phyloP scores from a whole-genome alignment of 306 rosid genomes.

The Arachis stenosperma region DNA sequence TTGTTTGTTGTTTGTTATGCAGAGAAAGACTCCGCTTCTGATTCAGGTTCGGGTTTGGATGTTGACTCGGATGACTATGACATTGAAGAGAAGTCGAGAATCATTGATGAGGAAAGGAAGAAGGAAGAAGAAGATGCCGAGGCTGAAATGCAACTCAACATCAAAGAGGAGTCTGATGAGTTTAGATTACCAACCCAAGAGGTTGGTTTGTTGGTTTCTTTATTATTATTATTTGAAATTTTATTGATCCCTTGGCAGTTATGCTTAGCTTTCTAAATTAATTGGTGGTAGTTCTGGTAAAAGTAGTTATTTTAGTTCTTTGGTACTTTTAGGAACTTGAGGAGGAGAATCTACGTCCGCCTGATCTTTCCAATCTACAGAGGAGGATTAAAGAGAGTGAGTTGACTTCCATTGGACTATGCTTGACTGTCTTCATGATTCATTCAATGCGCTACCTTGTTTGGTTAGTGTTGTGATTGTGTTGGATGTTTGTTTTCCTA shows the following conservation, averaged over 20 bases:
- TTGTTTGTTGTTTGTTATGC: not conserved
- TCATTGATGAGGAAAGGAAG: slow-evolving; percentile 58
- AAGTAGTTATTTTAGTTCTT: slow-evolving; percentile 9
- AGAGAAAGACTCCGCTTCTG: slow-evolving; percentile 51
- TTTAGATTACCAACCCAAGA: slow-evolving; percentile 76
- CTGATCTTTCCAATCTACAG: slow-evolving; percentile 78
- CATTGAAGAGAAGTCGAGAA: slow-evolving; percentile 60
- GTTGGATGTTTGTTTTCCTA: slow-evolving; percentile 28
- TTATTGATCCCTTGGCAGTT: not conserved
- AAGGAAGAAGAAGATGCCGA: slow-evolving; percentile 60
- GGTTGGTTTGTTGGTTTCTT: slow-evolving; percentile 42
- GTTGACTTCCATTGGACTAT: slow-evolving; percentile 30
- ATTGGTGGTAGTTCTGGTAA: not conserved
- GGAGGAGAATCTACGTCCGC: slow-evolving; percentile 71
- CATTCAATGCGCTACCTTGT: not conserved
- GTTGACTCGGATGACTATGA: slow-evolving; percentile 60
- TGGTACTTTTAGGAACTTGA: slow-evolving; percentile 68
- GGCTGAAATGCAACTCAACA: slow-evolving; percentile 70
- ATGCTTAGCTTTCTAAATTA: not conserved
- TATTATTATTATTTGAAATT: not conserved
- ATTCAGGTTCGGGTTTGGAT: slow-evolving; percentile 29
- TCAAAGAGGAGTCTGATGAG: slow-evolving; percentile 81
- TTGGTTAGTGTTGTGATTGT: slow-evolving; percentile 2
- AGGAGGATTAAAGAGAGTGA: slow-evolving; percentile 88
- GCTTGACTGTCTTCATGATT: not conserved